Evolutionary conservation across 2,329 filamentous ascomycete species (phyloP), one percentile per base, ranked within the genome.

Genomic region (Fusarium pseudocircinatum): DNA sequence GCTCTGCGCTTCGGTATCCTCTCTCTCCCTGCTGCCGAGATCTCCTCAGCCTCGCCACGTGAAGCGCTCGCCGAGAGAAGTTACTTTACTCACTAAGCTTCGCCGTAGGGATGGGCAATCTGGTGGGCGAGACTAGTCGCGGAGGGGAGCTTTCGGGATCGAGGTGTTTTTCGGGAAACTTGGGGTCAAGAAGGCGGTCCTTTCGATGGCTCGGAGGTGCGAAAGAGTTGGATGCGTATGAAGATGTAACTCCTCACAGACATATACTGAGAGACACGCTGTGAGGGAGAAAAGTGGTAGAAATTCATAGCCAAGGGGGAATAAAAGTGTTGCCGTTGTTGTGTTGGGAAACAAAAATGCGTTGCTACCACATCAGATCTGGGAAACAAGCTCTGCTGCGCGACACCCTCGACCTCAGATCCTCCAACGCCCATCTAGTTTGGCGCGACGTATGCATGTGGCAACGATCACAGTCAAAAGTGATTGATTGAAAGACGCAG

Each of bases 371-470:
- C 28, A 49, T n/a, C 22, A 49, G 5, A 10, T 32, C 11, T 18
- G 22, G 0, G 5, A n/a, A 6, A 16, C 20, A 30, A 9, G 44
- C 26, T 11, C 26, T 28, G 28, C 4, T 3, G 4, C 10, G 20
- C 7, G 14, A 49, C 26, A 11, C 15, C 10, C 28, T 32, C 6
- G 7, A 18, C 11, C 11, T 32, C 28, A 3, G 18, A 18, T 5
- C 7, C 11, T 9, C 9, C 6, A 15, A 13, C 11, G 4, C 22
- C 4, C 11, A 32, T 32, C 15, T 49, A 49, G 2, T 13, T 18
- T n/a, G 0, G 8, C 3, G 28, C 5, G 15, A 32, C 3, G 7
- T 11, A 2, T 8, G 10, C 0, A 14, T 49, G 0, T 22, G 1
- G 20, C 11, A 7, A 4, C n/a, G 14, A 4, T 16, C 15, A 6